A percentile compares a stretch with the other conserved stretches of the same genome.
Conservation (phyloP, 805 yeast species). For the Kuraishia ogatae region DNA sequence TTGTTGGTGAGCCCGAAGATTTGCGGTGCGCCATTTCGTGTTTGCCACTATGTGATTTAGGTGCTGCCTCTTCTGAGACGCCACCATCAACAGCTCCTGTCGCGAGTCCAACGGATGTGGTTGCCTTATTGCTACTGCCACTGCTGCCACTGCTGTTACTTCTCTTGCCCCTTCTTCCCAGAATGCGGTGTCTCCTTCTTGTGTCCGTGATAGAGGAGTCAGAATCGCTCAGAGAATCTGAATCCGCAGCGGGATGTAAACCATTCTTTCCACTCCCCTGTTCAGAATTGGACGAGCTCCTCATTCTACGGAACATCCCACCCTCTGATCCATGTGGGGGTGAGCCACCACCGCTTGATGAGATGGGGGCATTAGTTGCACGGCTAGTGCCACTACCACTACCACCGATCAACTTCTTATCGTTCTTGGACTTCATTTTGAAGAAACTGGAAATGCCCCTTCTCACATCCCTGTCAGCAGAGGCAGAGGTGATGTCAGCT, state of each 20-base stretch:
- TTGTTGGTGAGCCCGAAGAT: neutral
- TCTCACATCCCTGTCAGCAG: slow-evolving; percentile 6
- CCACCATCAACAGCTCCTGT: neutral
- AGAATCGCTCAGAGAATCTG: neutral
- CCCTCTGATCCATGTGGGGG: slow-evolving; percentile 1
- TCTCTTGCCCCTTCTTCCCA: neutral
- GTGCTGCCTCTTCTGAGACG: neutral
- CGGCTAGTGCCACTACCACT: neutral
- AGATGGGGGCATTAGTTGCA: neutral
- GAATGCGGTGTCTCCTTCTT: neutral
- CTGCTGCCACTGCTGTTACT: neutral
- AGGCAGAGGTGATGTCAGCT: neutral
- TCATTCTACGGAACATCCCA: neutral
- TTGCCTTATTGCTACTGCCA: neutral
- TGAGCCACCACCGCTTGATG: neutral
- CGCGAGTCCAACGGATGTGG: neutral
- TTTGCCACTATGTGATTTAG: neutral
- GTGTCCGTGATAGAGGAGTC: neutral
- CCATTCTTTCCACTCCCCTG: neutral
- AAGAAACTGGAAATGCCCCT: slow-evolving; percentile 16
- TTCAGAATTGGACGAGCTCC: neutral
- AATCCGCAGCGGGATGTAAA: neutral
- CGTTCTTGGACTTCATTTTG: slow-evolving; percentile 11
- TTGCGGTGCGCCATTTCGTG: neutral
- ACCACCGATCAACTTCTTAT: slow-evolving; percentile 9